Conservation (phyloP, 495 filamentous ascomycete genomes). For the Xylaria grammica region DNA sequence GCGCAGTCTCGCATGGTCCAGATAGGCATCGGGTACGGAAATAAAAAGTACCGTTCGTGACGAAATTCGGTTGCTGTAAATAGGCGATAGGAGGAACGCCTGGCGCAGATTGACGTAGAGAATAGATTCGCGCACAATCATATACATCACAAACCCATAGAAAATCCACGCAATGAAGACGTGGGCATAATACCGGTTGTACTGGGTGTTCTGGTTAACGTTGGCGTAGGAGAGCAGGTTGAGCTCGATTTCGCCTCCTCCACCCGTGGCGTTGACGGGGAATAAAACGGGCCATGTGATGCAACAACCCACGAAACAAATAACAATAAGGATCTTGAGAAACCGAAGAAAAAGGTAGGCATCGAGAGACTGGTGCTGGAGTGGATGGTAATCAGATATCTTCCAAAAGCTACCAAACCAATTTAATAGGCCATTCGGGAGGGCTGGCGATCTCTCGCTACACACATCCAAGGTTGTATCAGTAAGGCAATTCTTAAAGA, state of each 20-base stretch:
- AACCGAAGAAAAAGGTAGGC: conserved; percentile 88
- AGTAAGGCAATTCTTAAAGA: not conserved
- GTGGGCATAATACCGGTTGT: conserved; percentile 77
- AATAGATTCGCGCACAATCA: conserved; percentile 89
- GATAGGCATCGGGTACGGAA: conserved; percentile 77
- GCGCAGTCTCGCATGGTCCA: conserved; percentile 74
- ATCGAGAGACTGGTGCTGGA: conserved; percentile 89
- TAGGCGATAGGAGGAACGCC: conserved; percentile 87
- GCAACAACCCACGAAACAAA: conserved; percentile 79
- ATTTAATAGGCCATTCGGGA: conserved; percentile 72
- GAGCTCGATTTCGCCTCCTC: conserved; percentile 65
- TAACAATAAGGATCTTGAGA: conserved; percentile 70
- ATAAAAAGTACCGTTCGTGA: conserved; percentile 93
- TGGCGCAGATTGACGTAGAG: conserved; percentile 96
- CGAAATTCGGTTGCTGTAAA: conserved; percentile 87
- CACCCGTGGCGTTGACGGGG: conserved; percentile 85
- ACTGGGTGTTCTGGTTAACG: conserved; percentile 57
- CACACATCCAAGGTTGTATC: not conserved
- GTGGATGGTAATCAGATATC: conserved; percentile 80
- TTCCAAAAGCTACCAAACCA: conserved; percentile 80
- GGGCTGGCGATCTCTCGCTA: conserved; percentile 69
- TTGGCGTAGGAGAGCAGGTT: conserved; percentile 82
- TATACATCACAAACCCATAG: conserved; percentile 83
- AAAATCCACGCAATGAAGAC: conserved; percentile 75
- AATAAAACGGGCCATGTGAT: conserved; percentile 88